A percentile compares a stretch with the other conserved stretches of the same genome.
Evolutionary conservation across 768 basidiomycete genomes (phyloP).

Genomic region (Boletus vinaceobasis): DNA sequence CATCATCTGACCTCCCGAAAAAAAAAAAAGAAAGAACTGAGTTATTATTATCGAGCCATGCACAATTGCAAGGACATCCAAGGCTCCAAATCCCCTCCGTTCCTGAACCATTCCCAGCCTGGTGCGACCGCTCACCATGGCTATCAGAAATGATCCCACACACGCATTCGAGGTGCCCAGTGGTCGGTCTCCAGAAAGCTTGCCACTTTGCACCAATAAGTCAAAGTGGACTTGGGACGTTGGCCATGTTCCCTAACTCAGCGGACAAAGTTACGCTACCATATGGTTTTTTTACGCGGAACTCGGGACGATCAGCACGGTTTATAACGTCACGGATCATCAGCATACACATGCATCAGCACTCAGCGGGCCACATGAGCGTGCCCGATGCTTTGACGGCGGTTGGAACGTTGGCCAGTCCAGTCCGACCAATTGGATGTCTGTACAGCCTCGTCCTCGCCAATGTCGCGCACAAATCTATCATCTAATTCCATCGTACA

Average conservation of each 20-base stretch:
- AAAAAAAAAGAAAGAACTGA: not conserved
- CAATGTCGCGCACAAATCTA: not conserved
- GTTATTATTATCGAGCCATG: not conserved
- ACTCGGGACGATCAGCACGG: slow-evolving; percentile 6
- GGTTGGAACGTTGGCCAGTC: not conserved
- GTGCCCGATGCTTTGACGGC: too few relatives aligned
- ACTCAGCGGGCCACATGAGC: not conserved
- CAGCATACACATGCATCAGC: not conserved
- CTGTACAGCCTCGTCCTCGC: not conserved
- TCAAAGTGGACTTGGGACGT: not conserved
- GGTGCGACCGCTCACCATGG: not conserved
- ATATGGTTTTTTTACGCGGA: not conserved
- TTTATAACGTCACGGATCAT: not conserved
- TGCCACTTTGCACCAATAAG: slow-evolving; percentile 1
- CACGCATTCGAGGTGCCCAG: not conserved
- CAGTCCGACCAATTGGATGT: not conserved
- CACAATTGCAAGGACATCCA: not conserved
- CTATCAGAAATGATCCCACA: not conserved
- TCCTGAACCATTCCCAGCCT: slow-evolving; percentile 3
- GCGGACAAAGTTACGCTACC: slow-evolving; percentile 2
- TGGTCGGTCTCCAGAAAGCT: slow-evolving; percentile 3
- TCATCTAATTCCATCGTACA: not conserved
- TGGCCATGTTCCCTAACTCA: not conserved
- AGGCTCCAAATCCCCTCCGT: not conserved
- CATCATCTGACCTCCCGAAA: slow-evolving; percentile 12